Evolutionary conservation across 768 basidiomycete genomes (phyloP).

Genomic region (Tricholoma sp.): DNA sequence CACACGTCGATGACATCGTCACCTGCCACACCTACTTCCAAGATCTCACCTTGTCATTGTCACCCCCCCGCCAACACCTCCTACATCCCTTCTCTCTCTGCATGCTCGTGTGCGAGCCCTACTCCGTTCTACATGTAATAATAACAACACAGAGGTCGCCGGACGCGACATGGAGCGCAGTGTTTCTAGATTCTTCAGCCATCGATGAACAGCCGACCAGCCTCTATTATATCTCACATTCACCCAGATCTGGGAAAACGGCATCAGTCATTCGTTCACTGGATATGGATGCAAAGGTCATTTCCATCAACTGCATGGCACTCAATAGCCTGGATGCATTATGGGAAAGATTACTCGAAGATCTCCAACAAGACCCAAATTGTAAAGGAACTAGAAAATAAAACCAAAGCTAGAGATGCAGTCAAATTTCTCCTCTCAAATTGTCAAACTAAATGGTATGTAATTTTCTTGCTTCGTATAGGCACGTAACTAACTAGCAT

Average conservation of each 20-base stretch:
- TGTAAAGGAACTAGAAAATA: slow-evolving; percentile 30
- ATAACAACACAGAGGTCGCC: slow-evolving; percentile 45
- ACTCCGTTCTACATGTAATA: slow-evolving; percentile 67
- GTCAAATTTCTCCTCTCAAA: slow-evolving; percentile 40
- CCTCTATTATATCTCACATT: slow-evolving; percentile 88
- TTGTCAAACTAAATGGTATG: slow-evolving; percentile 50
- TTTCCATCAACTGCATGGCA: slow-evolving; percentile 79
- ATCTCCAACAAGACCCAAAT: slow-evolving; percentile 36
- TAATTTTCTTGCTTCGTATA: slow-evolving; percentile 1
- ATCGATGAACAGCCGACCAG: slow-evolving; percentile 32
- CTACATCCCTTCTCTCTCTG: slow-evolving; percentile 40
- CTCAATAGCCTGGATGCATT: slow-evolving; percentile 60
- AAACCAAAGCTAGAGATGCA: slow-evolving; percentile 43
- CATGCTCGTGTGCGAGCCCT: slow-evolving; percentile 61
- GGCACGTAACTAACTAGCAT: slow-evolving; percentile 15
- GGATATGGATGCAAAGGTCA: slow-evolving; percentile 39
- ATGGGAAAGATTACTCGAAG: slow-evolving; percentile 65
- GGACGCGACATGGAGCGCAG: slow-evolving; percentile 66
- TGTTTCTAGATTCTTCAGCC: slow-evolving; percentile 38
- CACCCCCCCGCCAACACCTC: slow-evolving; percentile 63
- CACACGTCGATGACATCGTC: slow-evolving; percentile 35
- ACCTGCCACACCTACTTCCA: slow-evolving; percentile 41
- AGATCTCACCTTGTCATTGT: slow-evolving; percentile 40
- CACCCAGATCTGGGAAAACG: slow-evolving; percentile 93
- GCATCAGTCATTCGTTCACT: slow-evolving; percentile 55